A percentile compares a stretch with the other conserved stretches of the same genome.
Evolutionary conservation across 192 early-diverging fungal species (phyloP).

Genomic region (Coemansia sp.): DNA sequence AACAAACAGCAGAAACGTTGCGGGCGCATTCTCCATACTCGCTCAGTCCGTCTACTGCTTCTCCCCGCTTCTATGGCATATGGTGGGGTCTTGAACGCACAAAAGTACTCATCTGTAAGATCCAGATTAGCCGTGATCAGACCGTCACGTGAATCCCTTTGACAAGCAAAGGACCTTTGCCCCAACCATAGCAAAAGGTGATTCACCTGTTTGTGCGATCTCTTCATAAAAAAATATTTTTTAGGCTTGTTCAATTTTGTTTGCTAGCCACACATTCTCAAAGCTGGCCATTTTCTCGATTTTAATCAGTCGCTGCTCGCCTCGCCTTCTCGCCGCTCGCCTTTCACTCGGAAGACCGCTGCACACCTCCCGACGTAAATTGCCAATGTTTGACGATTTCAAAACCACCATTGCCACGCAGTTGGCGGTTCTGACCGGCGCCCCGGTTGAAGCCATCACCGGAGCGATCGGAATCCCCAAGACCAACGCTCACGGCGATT

Average conservation of each 20-base stretch:
- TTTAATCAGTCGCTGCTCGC: slow-evolving; percentile 4
- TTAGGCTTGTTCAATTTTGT: background rate
- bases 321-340: background rate
- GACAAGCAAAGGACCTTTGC: too few relatives aligned
- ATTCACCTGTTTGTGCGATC: background rate
- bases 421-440: slow-evolving; percentile 61
- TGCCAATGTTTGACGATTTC: slow-evolving; percentile 64
- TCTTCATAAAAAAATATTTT: slow-evolving; percentile 6
- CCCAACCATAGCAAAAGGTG: background rate
- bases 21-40: slow-evolving; percentile 19
- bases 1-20: slow-evolving; percentile 22
- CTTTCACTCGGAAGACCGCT: background rate
- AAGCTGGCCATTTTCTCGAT: slow-evolving; percentile 12
- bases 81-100: slow-evolving; percentile 7
- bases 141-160: background rate
- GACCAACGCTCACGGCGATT: slow-evolving; percentile 65
- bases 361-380: slow-evolving; percentile 1
- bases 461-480: slow-evolving; percentile 65
- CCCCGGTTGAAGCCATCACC: slow-evolving; percentile 55
- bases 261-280: background rate
- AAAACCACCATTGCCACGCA: slow-evolving; percentile 64
- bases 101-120: slow-evolving; percentile 29
- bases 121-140: slow-evolving; percentile 12
- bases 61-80: slow-evolving; percentile 5
- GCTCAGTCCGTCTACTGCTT: slow-evolving; percentile 10